Base-by-base conservation (phyloP, 192 early-diverging fungal genomes). In the Chytriomyces confervae region DNA sequence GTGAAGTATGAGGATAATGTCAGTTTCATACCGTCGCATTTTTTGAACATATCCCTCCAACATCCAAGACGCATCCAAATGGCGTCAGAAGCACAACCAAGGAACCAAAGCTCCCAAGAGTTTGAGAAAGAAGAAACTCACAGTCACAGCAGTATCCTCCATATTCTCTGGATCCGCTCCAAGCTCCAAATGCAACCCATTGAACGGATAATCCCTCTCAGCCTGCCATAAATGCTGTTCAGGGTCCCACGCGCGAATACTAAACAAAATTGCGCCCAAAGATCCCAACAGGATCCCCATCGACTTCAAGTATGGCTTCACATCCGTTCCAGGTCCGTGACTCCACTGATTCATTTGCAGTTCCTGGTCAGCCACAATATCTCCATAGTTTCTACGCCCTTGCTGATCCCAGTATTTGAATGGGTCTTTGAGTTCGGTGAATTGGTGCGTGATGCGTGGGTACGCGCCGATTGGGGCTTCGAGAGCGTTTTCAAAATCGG, bases 351-450 rank as follows among this genome's bases (percentile, higher is more conserved):
- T 83, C 36, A 79, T 82, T 70, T 82, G 82, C 50, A 82, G 71
- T 51, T 83, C 85, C 53, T 86, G 77, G 71, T 84, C 83, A 27
- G 84, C 63, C 23, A 87, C 27, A 27, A 89, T 69, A 47, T 89
- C 87, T 27, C 87, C 87, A 69, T 86, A 89, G 53, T 89, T 79
- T 27, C 87, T 61, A 13, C 85, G 76, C 16, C 82, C 85, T 81
- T 89, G 87, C 74, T 84, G 77, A 77, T 89, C 87, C 87, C 87
- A 89, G 80, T 89, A 87, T 72, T 78, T 78, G 73, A 74, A 83
- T 10, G 87, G 85, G 61, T 89, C 83, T 50, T 77, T 84, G 45
- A 89, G 74, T 53, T 80, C 65, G 10, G 85, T 79, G 18, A 47
- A 89, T 74, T 85, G 84, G 29, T 72, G 76, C 13, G 78, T 68